Conservation (phyloP, 495 filamentous ascomycete species). For the Neurospora sp. region DNA sequence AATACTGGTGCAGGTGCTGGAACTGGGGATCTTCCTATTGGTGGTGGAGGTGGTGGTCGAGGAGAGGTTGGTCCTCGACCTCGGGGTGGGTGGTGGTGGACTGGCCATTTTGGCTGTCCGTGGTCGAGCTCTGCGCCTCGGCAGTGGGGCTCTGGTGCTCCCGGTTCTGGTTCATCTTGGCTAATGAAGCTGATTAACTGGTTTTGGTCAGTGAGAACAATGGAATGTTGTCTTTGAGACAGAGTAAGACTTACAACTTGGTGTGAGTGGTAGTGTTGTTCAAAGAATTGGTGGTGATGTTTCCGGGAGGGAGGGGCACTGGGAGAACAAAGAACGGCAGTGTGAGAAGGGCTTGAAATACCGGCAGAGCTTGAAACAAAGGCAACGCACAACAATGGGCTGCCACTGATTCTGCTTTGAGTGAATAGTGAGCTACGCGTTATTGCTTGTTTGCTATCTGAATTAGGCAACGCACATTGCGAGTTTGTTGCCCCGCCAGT, state of each 20-base stretch:
- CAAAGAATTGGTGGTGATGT: not conserved
- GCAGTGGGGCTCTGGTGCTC: not conserved
- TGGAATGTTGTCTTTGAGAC: not conserved
- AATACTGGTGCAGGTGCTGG: not conserved
- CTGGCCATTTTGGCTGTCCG: not conserved
- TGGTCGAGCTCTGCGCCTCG: not conserved
- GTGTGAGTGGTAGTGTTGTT: not conserved
- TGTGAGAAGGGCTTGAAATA: not conserved
- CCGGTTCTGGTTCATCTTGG: not conserved
- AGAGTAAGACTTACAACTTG: not conserved
- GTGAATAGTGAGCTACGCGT: not conserved
- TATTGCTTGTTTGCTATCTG: not conserved
- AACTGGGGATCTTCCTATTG: not conserved
- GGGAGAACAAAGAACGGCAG: not conserved
- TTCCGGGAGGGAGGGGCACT: not conserved
- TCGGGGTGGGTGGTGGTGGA: not conserved
- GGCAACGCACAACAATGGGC: not conserved
- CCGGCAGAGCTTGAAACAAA: not conserved
- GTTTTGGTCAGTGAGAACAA: not conserved
- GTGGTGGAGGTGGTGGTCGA: not conserved
- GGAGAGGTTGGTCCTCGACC: not conserved
- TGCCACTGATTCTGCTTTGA: not conserved
- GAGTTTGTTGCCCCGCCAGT: not conserved
- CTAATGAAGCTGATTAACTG: not conserved
- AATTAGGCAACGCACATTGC: not conserved